phyloP scores from a whole-genome alignment of 1,139 yeast genomes.

The Diutina sp. region DNA sequence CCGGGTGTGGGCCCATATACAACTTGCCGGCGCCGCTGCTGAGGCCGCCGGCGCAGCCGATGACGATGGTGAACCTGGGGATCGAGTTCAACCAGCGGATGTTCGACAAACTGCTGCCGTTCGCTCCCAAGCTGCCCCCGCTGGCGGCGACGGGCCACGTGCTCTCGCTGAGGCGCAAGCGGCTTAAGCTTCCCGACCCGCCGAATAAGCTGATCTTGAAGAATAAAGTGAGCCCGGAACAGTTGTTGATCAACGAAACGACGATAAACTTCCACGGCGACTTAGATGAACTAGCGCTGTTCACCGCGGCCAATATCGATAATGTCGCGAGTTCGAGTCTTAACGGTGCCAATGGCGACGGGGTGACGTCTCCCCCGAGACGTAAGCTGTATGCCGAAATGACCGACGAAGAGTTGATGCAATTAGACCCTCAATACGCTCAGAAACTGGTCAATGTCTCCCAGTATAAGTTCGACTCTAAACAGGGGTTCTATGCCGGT shows the following conservation, averaged over 20 bases:
- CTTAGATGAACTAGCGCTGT: constrained; percentile 6
- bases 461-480: constrained; percentile 18
- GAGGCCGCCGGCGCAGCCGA: background rate
- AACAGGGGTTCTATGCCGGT: constrained; percentile 19
- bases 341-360: background rate
- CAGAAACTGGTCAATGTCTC: background rate
- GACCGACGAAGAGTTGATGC: constrained; percentile 53
- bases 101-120: background rate
- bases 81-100: background rate
- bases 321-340: background rate
- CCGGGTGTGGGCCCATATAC: background rate
- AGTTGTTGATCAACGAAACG: constrained; percentile 12
- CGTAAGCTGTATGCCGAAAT: constrained; percentile 49
- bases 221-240: constrained; percentile 22
- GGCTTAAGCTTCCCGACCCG: constrained; percentile 14
- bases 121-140: background rate
- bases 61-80: background rate
- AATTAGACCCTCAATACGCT: constrained; percentile 12
- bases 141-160: background rate
- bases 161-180: constrained; percentile 4
- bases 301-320: background rate
- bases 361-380: constrained; percentile 9
- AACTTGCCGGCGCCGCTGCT: background rate
- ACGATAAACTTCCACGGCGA: constrained; percentile 6
- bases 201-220: constrained; percentile 30